Evolutionary conservation across 2,329 filamentous ascomycete species (phyloP).

Genomic region (Diaporthe citri): DNA sequence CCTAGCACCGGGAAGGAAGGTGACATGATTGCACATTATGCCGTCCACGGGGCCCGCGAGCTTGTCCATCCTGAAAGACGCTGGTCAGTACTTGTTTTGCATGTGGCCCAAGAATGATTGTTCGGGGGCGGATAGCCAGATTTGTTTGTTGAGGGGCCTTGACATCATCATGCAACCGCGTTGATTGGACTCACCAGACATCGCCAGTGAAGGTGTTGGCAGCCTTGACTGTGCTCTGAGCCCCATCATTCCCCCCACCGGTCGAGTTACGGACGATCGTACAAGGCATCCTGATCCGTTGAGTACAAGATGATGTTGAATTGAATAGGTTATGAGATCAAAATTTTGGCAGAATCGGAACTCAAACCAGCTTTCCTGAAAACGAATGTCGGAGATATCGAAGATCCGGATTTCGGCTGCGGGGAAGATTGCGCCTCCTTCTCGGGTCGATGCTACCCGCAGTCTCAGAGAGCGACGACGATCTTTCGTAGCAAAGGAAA

Average conservation of each 20-base stretch:
- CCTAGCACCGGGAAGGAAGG: constrained; percentile 57
- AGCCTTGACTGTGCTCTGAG: constrained; percentile 33
- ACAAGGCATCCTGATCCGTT: constrained; percentile 21
- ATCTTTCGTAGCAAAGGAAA: background rate
- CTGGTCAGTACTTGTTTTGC: background rate
- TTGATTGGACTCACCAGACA: constrained; percentile 11
- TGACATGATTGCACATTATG: constrained; percentile 48
- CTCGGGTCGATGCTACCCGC: background rate
- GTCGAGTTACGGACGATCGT: constrained; percentile 35
- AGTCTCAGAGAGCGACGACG: background rate
- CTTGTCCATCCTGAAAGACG: constrained; percentile 28
- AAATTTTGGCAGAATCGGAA: background rate
- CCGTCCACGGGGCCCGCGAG: constrained; percentile 27
- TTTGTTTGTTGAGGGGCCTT: background rate
- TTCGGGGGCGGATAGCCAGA: background rate
- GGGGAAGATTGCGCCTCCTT: background rate
- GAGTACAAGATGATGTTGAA: background rate
- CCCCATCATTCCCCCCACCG: constrained; percentile 14
- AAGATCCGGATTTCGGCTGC: constrained; percentile 20
- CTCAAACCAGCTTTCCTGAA: background rate
- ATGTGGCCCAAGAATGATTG: background rate
- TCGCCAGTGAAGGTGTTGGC: constrained; percentile 36
- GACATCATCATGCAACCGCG: background rate
- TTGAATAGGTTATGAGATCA: background rate
- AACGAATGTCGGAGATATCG: background rate